Base-by-base conservation (phyloP, 2,329 filamentous ascomycete genomes). In the Verticillium zaregamsianum region DNA sequence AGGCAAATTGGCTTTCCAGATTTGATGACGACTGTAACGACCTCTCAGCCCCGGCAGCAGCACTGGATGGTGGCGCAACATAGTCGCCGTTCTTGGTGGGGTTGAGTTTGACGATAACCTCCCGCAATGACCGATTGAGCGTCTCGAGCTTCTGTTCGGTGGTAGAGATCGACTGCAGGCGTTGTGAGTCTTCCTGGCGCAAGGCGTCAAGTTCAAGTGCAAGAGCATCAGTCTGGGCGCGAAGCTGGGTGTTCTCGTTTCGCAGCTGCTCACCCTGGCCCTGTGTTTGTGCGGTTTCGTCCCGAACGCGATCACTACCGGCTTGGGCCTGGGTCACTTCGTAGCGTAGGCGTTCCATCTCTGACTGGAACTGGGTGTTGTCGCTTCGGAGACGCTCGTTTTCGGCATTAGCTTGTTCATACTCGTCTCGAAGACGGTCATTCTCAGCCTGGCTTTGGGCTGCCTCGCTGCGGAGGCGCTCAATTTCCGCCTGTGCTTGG, bases 111-210 rank as follows among this genome's bases (percentile, higher is more conserved):
- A 90, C 77, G 67, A 94, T 85, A 62, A 91, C 82, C 56, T 89
- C 83, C 63, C 89, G 83, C 20, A 95, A 71, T 17, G 85, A 85
- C 60, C 80, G 78, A 71, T 91, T 94, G 54, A 94, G 76, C 35
- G 82, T 81, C 67, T 90, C 88, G 33, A 96, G 74, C 64, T 84
- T 89, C 61, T 78, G 80, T 68, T 90, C 89, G 15, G 89, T 86
- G 17, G 86, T 80, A 3, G 82, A 77, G 61, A 92, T 80, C 14
- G 84, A 76, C 62, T 82, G 79, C 63, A 79, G 76, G 54, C 80
- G 76, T 23, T 74, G 71, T 3, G 71, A 68, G 55, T 63, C 73
- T 62, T 77, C 73, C 25, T 68, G 67, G 58, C 74, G 73, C 28
- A 80, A 66, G 1, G 68, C 68, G 8, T 76, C 75, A 7, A 78